Evolutionary conservation across 2,329 filamentous ascomycete genomes (phyloP).

Genomic region (Pseudogymnoascus sp.): DNA sequence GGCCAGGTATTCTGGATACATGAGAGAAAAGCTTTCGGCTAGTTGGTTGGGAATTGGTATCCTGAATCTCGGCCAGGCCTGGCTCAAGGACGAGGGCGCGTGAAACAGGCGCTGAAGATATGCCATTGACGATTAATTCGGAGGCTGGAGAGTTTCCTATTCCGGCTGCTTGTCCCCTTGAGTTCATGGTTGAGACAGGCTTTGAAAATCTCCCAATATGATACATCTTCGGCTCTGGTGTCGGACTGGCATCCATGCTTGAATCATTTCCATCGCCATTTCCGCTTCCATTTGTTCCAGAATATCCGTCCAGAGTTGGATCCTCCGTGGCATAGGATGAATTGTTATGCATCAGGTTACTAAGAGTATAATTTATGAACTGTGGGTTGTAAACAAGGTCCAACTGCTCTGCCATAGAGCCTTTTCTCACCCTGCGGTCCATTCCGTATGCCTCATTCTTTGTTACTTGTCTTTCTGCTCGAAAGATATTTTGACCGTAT

Average conservation of each 20-base stretch:
- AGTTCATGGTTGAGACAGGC: neutral
- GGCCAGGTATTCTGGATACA: neutral
- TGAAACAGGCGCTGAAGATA: neutral
- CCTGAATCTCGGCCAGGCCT: neutral
- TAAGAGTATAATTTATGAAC: neutral
- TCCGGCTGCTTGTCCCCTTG: neutral
- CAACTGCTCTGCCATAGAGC: neutral
- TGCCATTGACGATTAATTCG: neutral
- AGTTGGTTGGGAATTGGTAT: neutral
- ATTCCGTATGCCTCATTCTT: neutral
- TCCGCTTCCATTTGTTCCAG: neutral
- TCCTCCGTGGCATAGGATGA: neutral
- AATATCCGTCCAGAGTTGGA: neutral
- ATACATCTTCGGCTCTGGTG: neutral
- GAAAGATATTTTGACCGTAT: neutral
- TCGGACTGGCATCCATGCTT: neutral
- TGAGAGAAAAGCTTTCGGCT: neutral
- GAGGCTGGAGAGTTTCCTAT: neutral
- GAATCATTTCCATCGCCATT: neutral
- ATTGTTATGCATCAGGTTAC: neutral
- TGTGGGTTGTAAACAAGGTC: neutral
- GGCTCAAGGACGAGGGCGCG: neutral
- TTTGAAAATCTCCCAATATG: neutral
- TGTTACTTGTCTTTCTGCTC: neutral
- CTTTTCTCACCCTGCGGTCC: neutral